Conservation (phyloP, 352 stramenopile species). For the Globisporangium polare region DNA sequence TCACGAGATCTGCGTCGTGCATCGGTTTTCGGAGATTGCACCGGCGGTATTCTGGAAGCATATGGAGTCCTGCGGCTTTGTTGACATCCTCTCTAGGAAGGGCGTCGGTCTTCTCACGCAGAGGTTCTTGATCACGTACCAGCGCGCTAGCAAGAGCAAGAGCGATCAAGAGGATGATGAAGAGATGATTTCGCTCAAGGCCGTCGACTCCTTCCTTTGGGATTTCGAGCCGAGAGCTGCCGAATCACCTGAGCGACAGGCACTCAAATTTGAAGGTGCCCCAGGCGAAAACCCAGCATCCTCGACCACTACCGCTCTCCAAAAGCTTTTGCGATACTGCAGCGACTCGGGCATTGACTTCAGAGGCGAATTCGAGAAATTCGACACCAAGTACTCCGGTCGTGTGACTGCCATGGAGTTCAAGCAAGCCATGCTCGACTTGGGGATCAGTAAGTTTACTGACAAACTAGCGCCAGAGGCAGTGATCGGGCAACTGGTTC, state of each 20-base stretch:
- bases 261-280: not conserved
- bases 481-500: conserved; percentile 48
- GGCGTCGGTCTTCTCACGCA: conserved; percentile 25
- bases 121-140: conserved; percentile 26
- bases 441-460: conserved; percentile 26
- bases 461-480: conserved; percentile 23
- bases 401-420: conserved; percentile 42
- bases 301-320: conserved; percentile 12
- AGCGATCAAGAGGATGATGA: conserved; percentile 7
- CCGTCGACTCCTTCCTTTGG: conserved; percentile 25
- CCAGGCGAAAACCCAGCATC: not conserved
- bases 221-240: conserved; percentile 7
- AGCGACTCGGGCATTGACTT: conserved; percentile 44
- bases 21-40: conserved; percentile 32
- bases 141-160: conserved; percentile 7
- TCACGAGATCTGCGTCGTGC: conserved; percentile 51
- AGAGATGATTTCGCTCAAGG: conserved; percentile 27
- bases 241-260: not conserved
- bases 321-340: conserved; percentile 25
- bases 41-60: conserved; percentile 37
- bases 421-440: conserved; percentile 44
- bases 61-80: conserved; percentile 42
- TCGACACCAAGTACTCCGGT: conserved; percentile 41
- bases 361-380: conserved; percentile 44
- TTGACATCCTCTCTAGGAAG: conserved; percentile 37